Evolutionary conservation across 2,329 filamentous ascomycete species (phyloP).

Genomic region (Magnaporthiopsis poae): DNA sequence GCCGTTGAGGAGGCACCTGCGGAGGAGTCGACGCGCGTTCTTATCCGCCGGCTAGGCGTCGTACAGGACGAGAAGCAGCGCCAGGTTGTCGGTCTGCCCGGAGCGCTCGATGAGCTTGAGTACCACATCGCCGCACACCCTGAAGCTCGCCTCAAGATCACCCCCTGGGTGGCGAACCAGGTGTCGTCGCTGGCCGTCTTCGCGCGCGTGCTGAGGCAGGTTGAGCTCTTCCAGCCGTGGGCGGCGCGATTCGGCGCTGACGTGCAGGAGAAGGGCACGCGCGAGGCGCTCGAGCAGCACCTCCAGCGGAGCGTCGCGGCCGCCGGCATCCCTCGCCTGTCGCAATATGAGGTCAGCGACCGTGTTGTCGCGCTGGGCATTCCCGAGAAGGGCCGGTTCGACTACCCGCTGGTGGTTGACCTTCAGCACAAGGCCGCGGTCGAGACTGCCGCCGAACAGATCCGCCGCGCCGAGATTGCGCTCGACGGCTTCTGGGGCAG

Average conservation of each 20-base stretch:
- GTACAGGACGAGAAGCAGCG: conserved; percentile 12
- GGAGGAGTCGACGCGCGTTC: conserved; percentile 1
- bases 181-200: conserved; percentile 10
- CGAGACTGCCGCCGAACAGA: conserved; percentile 1
- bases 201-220: conserved; percentile 8
- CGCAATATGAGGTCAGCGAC: conserved; percentile 9
- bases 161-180: conserved; percentile 9
- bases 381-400: conserved; percentile 3
- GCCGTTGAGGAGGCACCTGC: conserved; percentile 11
- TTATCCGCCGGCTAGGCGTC: conserved; percentile 10
- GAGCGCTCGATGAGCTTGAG: conserved; percentile 13
- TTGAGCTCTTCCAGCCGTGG: conserved; percentile 12
- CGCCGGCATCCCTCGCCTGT: conserved; percentile 9
- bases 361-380: conserved; percentile 6
- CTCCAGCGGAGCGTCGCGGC: conserved; percentile 9
- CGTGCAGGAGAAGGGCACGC: conserved; percentile 11
- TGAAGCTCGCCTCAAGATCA: conserved; percentile 1
- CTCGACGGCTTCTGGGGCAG: conserved; percentile 11
- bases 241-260: conserved; percentile 10
- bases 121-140: conserved; percentile 1
- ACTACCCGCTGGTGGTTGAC: conserved; percentile 7
- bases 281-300: conserved; percentile 11
- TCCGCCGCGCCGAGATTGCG: conserved; percentile 6
- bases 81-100: conserved; percentile 10
- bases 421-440: conserved; percentile 1